phyloP scores from a whole-genome alignment of 306 rosid species.

The Rubus idaeus region DNA sequence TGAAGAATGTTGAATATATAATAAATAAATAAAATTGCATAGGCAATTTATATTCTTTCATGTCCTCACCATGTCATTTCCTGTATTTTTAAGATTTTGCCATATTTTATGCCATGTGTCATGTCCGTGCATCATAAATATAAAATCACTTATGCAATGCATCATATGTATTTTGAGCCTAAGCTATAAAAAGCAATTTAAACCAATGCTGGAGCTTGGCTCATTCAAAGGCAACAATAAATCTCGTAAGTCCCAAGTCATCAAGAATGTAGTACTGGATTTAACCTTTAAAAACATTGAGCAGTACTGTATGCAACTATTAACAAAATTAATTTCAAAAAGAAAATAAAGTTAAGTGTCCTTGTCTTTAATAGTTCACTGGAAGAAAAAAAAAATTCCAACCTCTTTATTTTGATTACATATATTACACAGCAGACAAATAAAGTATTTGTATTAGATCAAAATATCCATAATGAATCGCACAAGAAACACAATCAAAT shows the following conservation, averaged over 20 bases:
- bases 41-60: neutral
- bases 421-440: neutral
- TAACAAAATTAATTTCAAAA: neutral
- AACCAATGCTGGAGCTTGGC: neutral
- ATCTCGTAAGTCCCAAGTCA: neutral
- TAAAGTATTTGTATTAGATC: neutral
- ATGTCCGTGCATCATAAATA: neutral
- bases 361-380: neutral
- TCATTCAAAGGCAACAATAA: neutral
- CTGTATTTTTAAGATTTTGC: neutral
- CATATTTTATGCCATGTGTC: neutral
- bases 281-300: neutral
- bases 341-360: neutral
- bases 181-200: neutral
- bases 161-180: neutral
- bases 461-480: neutral
- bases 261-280: neutral
- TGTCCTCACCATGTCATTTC: neutral
- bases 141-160: neutral
- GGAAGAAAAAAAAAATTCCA: neutral
- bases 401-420: neutral
- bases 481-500: conserved; percentile 11
- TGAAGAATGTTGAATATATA: too few relatives aligned
- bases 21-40: too few relatives aligned
- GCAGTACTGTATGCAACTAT: neutral